A percentile compares a stretch with the other conserved stretches of the same genome.
These are phyloP conservation scores for Leccinellum albellum DNA, from an alignment of 768 basidiomycete species.

Conservation along the genomic window DNA sequence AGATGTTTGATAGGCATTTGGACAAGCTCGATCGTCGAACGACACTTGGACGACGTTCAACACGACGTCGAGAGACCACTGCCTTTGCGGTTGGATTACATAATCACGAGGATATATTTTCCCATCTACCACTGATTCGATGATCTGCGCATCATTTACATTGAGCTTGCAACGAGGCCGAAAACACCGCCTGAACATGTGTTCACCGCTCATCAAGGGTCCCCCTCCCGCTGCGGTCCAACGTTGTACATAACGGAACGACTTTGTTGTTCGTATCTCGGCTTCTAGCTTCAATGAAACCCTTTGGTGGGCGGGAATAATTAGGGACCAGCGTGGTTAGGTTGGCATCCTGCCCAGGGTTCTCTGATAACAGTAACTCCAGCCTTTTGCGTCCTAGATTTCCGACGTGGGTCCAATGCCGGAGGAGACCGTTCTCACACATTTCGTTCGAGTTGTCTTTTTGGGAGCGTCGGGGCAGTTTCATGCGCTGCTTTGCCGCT, in stretches of 20 bases:
- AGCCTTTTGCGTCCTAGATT: not conserved
- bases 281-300: not conserved
- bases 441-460: conserved; percentile 17
- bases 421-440: conserved; percentile 17
- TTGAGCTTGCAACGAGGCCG: too few species aligned
- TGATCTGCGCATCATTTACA: too few species aligned
- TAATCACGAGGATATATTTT: conserved; percentile 18
- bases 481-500: not conserved
- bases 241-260: not conserved
- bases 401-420: not conserved
- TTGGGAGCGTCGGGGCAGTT: not conserved
- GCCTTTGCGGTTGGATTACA: conserved; percentile 18
- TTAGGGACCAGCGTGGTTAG: not conserved
- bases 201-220: not conserved
- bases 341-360: not conserved
- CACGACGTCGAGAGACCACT: conserved; percentile 16
- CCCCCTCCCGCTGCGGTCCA: not conserved
- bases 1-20: conserved; percentile 80
- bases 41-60: conserved; percentile 20
- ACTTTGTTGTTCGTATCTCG: not conserved
- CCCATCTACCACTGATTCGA: conserved; percentile 1
- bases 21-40: conserved; percentile 11
- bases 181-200: not conserved
- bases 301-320: not conserved
- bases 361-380: not conserved